These are phyloP conservation scores for Parafenestella ontariensis DNA, from an alignment of 2,329 filamentous ascomycete species.

Conservation along the genomic window DNA sequence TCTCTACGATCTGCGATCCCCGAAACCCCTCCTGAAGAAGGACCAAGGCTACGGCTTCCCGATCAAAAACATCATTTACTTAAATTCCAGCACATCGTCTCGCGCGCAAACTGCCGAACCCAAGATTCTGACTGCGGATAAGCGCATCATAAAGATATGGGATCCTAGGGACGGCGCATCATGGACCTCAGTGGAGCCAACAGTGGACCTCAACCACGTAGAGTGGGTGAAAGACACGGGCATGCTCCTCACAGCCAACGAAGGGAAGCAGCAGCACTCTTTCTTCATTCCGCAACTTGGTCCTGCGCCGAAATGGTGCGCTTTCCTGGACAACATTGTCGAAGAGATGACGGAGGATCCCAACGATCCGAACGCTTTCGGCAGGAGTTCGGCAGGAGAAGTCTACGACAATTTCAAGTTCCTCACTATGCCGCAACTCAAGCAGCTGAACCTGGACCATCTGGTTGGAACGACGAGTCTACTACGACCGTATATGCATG, in stretches of 20 bases:
- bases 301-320: slow-evolving; percentile 92
- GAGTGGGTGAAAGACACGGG: slow-evolving; percentile 91
- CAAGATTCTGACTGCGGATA: slow-evolving; percentile 91
- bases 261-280: slow-evolving; percentile 91
- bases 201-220: slow-evolving; percentile 93
- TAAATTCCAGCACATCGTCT: slow-evolving; percentile 67
- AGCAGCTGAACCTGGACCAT: slow-evolving; percentile 84
- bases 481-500: slow-evolving; percentile 96
- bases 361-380: slow-evolving; percentile 66
- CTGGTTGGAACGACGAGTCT: slow-evolving; percentile 89
- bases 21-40: slow-evolving; percentile 84
- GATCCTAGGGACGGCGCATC: slow-evolving; percentile 81
- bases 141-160: slow-evolving; percentile 97
- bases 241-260: slow-evolving; percentile 96
- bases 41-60: slow-evolving; percentile 96
- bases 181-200: slow-evolving; percentile 95
- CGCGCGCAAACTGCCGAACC: slow-evolving; percentile 71
- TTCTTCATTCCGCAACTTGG: slow-evolving; percentile 96
- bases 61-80: slow-evolving; percentile 80
- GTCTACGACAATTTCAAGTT: slow-evolving; percentile 99
- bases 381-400: slow-evolving; percentile 68
- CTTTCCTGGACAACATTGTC: slow-evolving; percentile 95
- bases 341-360: slow-evolving; percentile 95
- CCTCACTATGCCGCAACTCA: slow-evolving; percentile 85
- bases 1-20: slow-evolving; percentile 90